Base-by-base conservation (phyloP, 1,284 basidiomycete genomes). In the Marasmius oreades region DNA sequence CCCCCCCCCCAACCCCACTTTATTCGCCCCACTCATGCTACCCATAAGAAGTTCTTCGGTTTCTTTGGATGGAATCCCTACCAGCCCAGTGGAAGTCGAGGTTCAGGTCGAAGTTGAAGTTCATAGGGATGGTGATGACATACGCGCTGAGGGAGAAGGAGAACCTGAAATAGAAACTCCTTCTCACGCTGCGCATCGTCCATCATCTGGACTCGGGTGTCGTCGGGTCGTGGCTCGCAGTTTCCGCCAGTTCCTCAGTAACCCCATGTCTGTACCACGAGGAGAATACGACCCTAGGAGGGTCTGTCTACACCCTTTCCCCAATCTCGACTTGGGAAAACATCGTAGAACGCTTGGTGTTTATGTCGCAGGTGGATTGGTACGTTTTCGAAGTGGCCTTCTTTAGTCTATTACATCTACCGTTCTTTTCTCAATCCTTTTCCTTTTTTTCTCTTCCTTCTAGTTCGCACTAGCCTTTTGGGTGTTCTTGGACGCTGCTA, bases 381-480 rank as follows among this genome's bases (percentile, higher is more conserved):
- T 96, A 67, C 64, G 92, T 82, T n/a, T n/a, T n/a, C n/a, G n/a
- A n/a, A n/a, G n/a, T n/a, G n/a, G n/a, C n/a, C n/a, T n/a, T n/a
- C n/a, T n/a, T n/a, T n/a, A n/a, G n/a, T n/a, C n/a, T n/a, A n/a
- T n/a, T n/a, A n/a, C 43, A 8, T 11, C 22, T 33, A 39, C 18
- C n/a, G 1, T 31, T 7, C 34, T 28, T 10, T 14, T 8, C 7
- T 36, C 18, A 3, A 24, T 33, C 18, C 2, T 7, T 42, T 6
- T 48, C 36, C 16, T 10, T 12, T n/a, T 45, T 34, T 31, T 28
- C 24, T 51, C n/a, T n/a, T n/a, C 28, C 51, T 45, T 52, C 28
- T 65, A 93, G 93, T 98, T 98, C 70, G 91, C 94, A 2, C 74
- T 96, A 31, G 93, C 93, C 23, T 94, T 91, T 75, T 98, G 95